Evolutionary conservation across 164 flowering plant genomes (phyloP).

Genomic region (Aristolochia fimbriata): DNA sequence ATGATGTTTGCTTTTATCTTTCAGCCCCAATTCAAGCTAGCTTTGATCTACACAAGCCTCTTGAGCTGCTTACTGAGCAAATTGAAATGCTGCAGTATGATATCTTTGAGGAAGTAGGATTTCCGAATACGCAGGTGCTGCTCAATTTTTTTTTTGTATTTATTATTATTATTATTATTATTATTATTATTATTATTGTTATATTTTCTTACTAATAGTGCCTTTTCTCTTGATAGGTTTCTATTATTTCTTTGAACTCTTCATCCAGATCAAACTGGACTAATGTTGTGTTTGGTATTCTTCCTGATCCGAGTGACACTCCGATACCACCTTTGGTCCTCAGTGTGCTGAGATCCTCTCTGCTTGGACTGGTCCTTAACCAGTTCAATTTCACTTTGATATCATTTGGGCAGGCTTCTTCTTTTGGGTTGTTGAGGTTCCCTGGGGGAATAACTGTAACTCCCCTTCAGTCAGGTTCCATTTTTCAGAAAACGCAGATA

Average conservation of each 20-base stretch:
- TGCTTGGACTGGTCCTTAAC: slow-evolving; percentile 46
- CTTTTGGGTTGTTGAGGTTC: slow-evolving; percentile 57
- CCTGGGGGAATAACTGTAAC: slow-evolving; percentile 63
- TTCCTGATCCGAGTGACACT: slow-evolving; percentile 44
- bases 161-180: background rate
- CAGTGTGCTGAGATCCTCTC: slow-evolving; percentile 51
- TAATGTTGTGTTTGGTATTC: slow-evolving; percentile 59
- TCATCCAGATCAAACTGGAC: slow-evolving; percentile 37
- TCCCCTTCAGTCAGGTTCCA: slow-evolving; percentile 28
- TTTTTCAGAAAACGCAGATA: slow-evolving; percentile 35
- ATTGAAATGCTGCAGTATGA: slow-evolving; percentile 50
- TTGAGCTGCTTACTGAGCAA: slow-evolving; percentile 36
- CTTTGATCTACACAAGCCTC: slow-evolving; percentile 51
- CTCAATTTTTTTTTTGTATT: slow-evolving; percentile 1
- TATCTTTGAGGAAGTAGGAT: slow-evolving; percentile 43
- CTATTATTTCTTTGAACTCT: slow-evolving; percentile 52
- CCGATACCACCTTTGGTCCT: slow-evolving; percentile 37
- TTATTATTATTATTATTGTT: background rate
- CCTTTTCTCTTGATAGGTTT: slow-evolving; percentile 34
- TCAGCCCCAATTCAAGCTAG: slow-evolving; percentile 58
- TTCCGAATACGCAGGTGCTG: slow-evolving; percentile 48
- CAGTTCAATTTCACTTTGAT: slow-evolving; percentile 50
- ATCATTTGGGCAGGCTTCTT: slow-evolving; percentile 50
- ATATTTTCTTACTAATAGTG: background rate
- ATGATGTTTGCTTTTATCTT: slow-evolving; percentile 3